phyloP scores from a whole-genome alignment of 2,329 filamentous ascomycete species.

The Chrysoporthe austroafricana region DNA sequence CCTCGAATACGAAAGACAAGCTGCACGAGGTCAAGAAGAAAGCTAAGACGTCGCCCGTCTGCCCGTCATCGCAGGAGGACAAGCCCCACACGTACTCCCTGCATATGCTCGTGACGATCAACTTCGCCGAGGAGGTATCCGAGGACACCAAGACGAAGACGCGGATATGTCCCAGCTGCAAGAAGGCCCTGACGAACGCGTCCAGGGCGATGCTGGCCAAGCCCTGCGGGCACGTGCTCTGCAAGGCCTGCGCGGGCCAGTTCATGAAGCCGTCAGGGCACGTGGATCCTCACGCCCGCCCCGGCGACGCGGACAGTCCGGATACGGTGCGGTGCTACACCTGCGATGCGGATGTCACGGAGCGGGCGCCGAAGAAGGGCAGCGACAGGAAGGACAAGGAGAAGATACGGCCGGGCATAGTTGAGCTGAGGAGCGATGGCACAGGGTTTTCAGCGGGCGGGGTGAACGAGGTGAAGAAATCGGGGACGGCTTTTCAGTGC shows the following conservation, averaged over 20 bases:
- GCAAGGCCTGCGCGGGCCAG: slow-evolving; percentile 79
- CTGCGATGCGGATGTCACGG: slow-evolving; percentile 78
- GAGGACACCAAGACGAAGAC: slow-evolving; percentile 47
- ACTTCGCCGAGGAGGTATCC: slow-evolving; percentile 74
- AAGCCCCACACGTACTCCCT: slow-evolving; percentile 76
- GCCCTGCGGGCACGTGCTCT: slow-evolving; percentile 90
- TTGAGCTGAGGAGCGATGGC: slow-evolving; percentile 82
- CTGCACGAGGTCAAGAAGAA: slow-evolving; percentile 62
- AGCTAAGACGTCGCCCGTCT: slow-evolving; percentile 70
- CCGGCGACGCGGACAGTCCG: slow-evolving; percentile 43
- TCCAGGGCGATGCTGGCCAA: slow-evolving; percentile 82
- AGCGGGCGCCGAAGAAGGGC: slow-evolving; percentile 41
- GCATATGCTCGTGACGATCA: slow-evolving; percentile 74
- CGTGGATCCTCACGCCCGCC: slow-evolving; percentile 64
- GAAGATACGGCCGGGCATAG: slow-evolving; percentile 70
- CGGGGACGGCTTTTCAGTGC: slow-evolving; percentile 82
- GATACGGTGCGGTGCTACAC: slow-evolving; percentile 76
- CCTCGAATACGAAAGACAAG: slow-evolving; percentile 60
- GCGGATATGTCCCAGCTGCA: slow-evolving; percentile 78
- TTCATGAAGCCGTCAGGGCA: slow-evolving; percentile 70
- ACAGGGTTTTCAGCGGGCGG: slow-evolving; percentile 94
- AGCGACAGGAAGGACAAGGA: slow-evolving; percentile 55
- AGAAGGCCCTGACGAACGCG: slow-evolving; percentile 79
- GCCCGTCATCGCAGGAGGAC: slow-evolving; percentile 71
- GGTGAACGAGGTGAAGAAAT: slow-evolving; percentile 77